Evolutionary conservation across 2,329 filamentous ascomycete species (phyloP).

Genomic region (Hymenoscyphus infarciens): DNA sequence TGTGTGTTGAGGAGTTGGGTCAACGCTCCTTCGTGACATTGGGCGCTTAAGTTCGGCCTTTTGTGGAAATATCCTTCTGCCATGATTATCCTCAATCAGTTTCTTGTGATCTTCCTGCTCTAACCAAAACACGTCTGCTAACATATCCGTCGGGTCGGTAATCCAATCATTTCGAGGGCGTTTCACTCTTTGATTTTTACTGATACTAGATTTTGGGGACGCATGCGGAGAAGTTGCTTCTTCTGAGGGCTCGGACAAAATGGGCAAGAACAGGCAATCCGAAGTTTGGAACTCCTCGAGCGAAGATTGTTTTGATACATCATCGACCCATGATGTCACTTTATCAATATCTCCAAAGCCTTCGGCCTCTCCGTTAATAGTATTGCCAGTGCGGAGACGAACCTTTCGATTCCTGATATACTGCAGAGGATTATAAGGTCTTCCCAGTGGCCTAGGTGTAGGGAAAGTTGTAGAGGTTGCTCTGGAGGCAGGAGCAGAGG

Average conservation of each 20-base stretch:
- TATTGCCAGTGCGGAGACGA: conserved; percentile 70
- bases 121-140: conserved; percentile 89
- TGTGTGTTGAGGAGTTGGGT: conserved; percentile 17
- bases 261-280: conserved; percentile 42
- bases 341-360: conserved; percentile 72
- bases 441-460: conserved; percentile 45
- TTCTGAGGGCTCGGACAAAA: conserved; percentile 35
- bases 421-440: conserved; percentile 86
- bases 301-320: conserved; percentile 42
- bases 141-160: conserved; percentile 75
- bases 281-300: conserved; percentile 25
- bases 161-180: conserved; percentile 82
- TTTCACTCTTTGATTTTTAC: conserved; percentile 53
- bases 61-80: conserved; percentile 67
- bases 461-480: conserved; percentile 37
- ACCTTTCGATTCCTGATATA: conserved; percentile 88
- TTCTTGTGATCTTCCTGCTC: conserved; percentile 78
- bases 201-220: conserved; percentile 41
- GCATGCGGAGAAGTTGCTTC: conserved; percentile 29
- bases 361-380: conserved; percentile 69
- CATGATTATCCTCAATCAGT: conserved; percentile 75
- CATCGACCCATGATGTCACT: conserved; percentile 75
- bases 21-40: conserved; percentile 32
- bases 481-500: conserved; percentile 35
- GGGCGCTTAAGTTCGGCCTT: conserved; percentile 36